Evolutionary conservation across 2,329 filamentous ascomycete genomes (phyloP), one percentile per base, ranked within the genome.

Genomic region (Stagonosporopsis vannaccii): DNA sequence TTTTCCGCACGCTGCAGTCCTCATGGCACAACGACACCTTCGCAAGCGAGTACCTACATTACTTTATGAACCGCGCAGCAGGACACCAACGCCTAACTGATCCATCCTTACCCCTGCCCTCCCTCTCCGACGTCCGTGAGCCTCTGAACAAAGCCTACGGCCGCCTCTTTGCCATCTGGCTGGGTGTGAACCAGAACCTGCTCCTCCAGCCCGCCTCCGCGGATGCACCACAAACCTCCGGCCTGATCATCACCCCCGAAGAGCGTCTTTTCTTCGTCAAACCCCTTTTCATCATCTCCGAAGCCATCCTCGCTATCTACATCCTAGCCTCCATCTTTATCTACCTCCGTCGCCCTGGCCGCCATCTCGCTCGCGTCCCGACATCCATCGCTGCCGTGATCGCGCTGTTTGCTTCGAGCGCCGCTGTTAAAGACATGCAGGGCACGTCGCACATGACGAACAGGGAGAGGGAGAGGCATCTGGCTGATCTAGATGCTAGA

Each of bases 251-350:
- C n/a, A n/a, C n/a, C n/a, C 7, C 72, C 0, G 4, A 58, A 0
- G 76, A 69, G 0, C 75, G 81, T 0, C 77, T 87, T 0, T 84
- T 86, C 43, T 67, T 87, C 30, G 80, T 81, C 0, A 59, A 61
- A 0, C 54, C 77, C 0, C 80, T 84, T 6, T 81, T 84, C 43
- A 65, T 75, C 1, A 74, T 85, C 1, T 74, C 77, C 0, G 63
- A 81, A 3, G 55, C 56, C 0, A 77, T 86, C 0, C 56, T 87
- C 0, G 58, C 23, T 0, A 12, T 80, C 0, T 81, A 85, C 41
- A 60, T 81, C 1, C 6, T 80, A 0, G 75, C 80, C 0, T 75
- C 79, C 0, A 9, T 77, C 0, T 0, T 73, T 0, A 74, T 84
- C 4, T 87, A 85, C 49, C 15, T 66, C 0, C 60, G 68, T 0